These are phyloP conservation scores for Cercospora beticola DNA, from an alignment of 2,329 filamentous ascomycete genomes.

Conservation along the genomic window DNA sequence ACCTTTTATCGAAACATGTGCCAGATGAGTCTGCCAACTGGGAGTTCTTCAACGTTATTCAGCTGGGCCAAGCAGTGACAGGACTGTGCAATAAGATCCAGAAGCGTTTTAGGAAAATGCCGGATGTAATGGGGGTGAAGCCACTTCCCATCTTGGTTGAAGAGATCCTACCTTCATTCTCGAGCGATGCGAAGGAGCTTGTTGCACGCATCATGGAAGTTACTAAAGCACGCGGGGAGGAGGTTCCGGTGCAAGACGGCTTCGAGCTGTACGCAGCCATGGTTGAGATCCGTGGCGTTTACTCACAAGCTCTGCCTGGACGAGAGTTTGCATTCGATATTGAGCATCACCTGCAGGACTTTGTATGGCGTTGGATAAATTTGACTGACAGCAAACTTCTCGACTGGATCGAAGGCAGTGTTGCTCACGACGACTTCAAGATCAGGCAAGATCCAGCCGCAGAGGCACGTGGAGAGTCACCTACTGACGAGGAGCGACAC, in stretches of 20 bases:
- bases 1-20: constrained; percentile 75
- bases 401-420: constrained; percentile 82
- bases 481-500: constrained; percentile 79
- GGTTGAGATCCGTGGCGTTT: constrained; percentile 78
- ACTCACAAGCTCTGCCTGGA: constrained; percentile 69
- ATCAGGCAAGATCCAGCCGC: constrained; percentile 66
- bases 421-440: constrained; percentile 85
- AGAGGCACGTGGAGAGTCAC: constrained; percentile 49
- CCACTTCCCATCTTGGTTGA: constrained; percentile 71
- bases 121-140: constrained; percentile 77
- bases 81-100: constrained; percentile 84
- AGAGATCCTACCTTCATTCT: constrained; percentile 84
- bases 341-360: constrained; percentile 80
- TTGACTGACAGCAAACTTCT: constrained; percentile 76
- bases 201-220: constrained; percentile 76
- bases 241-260: constrained; percentile 85
- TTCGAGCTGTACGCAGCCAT: constrained; percentile 92
- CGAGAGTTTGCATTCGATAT: constrained; percentile 82
- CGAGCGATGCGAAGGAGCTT: constrained; percentile 82
- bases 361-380: constrained; percentile 94
- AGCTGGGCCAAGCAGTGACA: constrained; percentile 81
- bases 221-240: constrained; percentile 66
- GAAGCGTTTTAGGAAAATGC: constrained; percentile 86
- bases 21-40: constrained; percentile 78
- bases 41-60: constrained; percentile 88